Percentiles rank a stretch among this genome's conserved stretches.
Evolutionary conservation across 2,329 filamentous ascomycete species (phyloP).

Genomic region (Verticillium longisporum): DNA sequence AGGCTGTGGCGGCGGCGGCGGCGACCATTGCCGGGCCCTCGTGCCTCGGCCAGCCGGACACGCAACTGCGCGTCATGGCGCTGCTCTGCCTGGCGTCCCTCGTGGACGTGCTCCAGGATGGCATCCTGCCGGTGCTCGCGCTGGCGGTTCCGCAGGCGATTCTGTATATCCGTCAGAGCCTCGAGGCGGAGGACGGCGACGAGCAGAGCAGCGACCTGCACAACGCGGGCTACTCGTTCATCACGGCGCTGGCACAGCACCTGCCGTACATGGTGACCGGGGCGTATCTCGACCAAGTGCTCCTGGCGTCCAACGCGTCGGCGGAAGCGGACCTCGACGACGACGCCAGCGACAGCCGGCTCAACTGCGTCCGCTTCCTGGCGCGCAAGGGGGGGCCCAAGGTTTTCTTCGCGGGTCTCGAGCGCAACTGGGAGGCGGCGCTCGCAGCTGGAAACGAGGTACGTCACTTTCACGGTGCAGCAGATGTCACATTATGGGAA

Average conservation of each 20-base stretch:
- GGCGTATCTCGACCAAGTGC: slow-evolving; percentile 63
- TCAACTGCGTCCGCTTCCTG: slow-evolving; percentile 64
- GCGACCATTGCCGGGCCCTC: slow-evolving; percentile 68
- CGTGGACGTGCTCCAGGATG: slow-evolving; percentile 80
- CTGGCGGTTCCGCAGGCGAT: slow-evolving; percentile 66
- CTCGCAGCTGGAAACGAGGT: slow-evolving; percentile 54
- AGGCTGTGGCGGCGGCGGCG: slow-evolving; percentile 68
- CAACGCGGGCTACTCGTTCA: slow-evolving; percentile 73
- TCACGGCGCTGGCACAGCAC: slow-evolving; percentile 73
- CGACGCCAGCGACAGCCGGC: slow-evolving; percentile 57
- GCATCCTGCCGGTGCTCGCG: slow-evolving; percentile 77
- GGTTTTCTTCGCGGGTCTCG: slow-evolving; percentile 66
- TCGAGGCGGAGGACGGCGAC: slow-evolving; percentile 43
- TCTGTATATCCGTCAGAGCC: slow-evolving; percentile 59
- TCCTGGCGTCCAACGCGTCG: slow-evolving; percentile 67
- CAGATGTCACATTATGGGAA: background rate
- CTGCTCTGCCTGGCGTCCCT: slow-evolving; percentile 83
- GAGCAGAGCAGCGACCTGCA: slow-evolving; percentile 59
- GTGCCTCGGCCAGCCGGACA: slow-evolving; percentile 69
- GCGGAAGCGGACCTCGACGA: slow-evolving; percentile 53
- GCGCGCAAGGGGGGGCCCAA: slow-evolving; percentile 73
- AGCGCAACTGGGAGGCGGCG: slow-evolving; percentile 65
- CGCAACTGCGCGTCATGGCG: slow-evolving; percentile 72
- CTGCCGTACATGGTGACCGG: slow-evolving; percentile 85
- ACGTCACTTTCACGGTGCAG: slow-evolving; percentile 25